phyloP scores from a whole-genome alignment of 164 flowering plant species.

The Vitis labrusca region DNA sequence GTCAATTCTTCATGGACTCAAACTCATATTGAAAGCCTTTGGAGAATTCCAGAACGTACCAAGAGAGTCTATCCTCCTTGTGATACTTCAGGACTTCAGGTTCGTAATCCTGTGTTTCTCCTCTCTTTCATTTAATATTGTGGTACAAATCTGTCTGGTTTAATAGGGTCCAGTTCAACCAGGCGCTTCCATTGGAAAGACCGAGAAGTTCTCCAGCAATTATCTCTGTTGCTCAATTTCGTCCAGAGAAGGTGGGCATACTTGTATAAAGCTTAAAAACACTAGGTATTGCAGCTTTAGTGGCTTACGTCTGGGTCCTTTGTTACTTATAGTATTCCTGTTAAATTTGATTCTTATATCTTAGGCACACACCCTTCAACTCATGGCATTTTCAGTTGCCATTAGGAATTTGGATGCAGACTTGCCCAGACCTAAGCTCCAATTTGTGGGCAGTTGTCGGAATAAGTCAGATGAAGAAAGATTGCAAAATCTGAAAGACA shows the following conservation, averaged over 20 bases:
- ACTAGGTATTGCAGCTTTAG: conserved; percentile 22
- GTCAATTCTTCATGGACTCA: conserved; percentile 94
- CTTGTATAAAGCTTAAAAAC: conserved; percentile 19
- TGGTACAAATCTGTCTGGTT: neutral
- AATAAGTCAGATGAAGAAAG: conserved; percentile 79
- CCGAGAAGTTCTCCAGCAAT: conserved; percentile 37
- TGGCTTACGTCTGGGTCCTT: conserved; percentile 21
- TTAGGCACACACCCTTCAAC: conserved; percentile 89
- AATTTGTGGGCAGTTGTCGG: conserved; percentile 94
- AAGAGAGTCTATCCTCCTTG: conserved; percentile 93
- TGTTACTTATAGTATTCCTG: conserved; percentile 1
- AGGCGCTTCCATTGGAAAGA: conserved; percentile 85
- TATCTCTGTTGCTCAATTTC: conserved; percentile 94
- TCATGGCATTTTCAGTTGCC: conserved; percentile 85
- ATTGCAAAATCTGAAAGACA: conserved; percentile 68
- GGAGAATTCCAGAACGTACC: conserved; percentile 64
- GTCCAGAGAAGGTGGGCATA: conserved; percentile 93
- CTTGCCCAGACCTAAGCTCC: conserved; percentile 79
- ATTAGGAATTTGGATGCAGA: conserved; percentile 44
- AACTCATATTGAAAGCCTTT: conserved; percentile 77
- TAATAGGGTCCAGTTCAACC: conserved; percentile 22
- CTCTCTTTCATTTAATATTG: neutral
- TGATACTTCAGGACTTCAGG: conserved; percentile 95
- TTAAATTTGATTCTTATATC: conserved; percentile 13
- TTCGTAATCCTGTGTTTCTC: conserved; percentile 15